Evolutionary conservation across 1,139 yeast species (phyloP).

Genomic region (Debaryomyces singareniensis): DNA sequence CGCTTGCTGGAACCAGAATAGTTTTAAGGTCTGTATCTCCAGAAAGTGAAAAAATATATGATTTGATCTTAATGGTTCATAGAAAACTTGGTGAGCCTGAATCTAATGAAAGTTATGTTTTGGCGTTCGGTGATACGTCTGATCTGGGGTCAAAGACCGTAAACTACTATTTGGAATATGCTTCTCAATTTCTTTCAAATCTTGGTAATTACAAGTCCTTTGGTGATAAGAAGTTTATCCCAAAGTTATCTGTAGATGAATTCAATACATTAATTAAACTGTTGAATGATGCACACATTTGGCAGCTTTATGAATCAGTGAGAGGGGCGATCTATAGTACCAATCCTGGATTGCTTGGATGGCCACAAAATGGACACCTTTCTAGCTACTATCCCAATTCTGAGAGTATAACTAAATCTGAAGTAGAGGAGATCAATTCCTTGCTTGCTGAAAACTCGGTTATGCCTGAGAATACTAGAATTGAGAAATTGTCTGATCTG

Average conservation of each 20-base stretch:
- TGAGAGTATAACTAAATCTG: conserved; percentile 45
- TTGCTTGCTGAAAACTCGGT: conserved; percentile 57
- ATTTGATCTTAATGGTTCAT: conserved; percentile 58
- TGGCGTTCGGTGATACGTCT: conserved; percentile 15
- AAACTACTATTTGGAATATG: conserved; percentile 62
- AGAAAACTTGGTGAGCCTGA: conserved; percentile 40
- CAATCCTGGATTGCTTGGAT: conserved; percentile 56
- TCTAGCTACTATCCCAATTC: conserved; percentile 64
- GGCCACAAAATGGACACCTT: conserved; percentile 70
- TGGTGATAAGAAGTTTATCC: conserved; percentile 83
- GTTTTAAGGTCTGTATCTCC: conserved; percentile 80
- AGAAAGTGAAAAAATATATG: conserved; percentile 71
- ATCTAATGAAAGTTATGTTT: conserved; percentile 36
- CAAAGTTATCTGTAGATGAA: conserved; percentile 42
- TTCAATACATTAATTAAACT: conserved; percentile 42
- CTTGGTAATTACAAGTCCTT: conserved; percentile 85
- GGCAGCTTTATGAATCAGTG: conserved; percentile 35
- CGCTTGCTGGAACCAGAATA: conserved; percentile 76
- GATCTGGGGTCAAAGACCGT: conserved; percentile 21
- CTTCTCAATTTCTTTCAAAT: conserved; percentile 73
- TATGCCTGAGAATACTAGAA: conserved; percentile 80
- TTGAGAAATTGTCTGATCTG: conserved; percentile 41
- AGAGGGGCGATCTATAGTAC: conserved; percentile 47
- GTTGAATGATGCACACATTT: conserved; percentile 24
- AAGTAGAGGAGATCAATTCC: conserved; percentile 59